Conservation (phyloP, 1,284 basidiomycete species). For the Ceratobasidium sp. region DNA sequence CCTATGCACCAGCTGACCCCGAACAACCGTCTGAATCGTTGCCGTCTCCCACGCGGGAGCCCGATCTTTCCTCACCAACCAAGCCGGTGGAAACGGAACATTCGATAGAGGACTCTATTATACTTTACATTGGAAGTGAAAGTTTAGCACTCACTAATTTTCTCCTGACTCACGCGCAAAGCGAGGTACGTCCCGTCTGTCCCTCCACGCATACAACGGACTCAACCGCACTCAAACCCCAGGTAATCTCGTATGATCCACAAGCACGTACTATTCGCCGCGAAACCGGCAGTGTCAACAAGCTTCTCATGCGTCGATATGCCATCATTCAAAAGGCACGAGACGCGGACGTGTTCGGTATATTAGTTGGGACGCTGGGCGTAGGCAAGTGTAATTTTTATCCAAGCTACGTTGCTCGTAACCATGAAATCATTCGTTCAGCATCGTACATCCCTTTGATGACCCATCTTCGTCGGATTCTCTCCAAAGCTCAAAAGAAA, state of each 20-base stretch:
- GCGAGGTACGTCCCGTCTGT: slow-evolving; percentile 55
- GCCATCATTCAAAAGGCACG: slow-evolving; percentile 88
- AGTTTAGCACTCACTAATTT: slow-evolving; percentile 86
- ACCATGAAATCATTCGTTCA: slow-evolving; percentile 51
- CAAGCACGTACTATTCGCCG: slow-evolving; percentile 60
- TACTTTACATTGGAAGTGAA: slow-evolving; percentile 89
- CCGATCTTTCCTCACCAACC: neutral
- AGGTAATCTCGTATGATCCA: slow-evolving; percentile 86
- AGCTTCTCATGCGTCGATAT: slow-evolving; percentile 92
- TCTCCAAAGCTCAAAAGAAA: slow-evolving; percentile 79
- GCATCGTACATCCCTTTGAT: slow-evolving; percentile 87
- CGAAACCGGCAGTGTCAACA: slow-evolving; percentile 77
- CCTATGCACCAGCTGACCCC: slow-evolving; percentile 49
- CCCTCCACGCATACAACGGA: slow-evolving; percentile 28
- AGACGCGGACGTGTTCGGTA: slow-evolving; percentile 93
- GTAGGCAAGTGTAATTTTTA: slow-evolving; percentile 66
- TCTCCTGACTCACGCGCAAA: slow-evolving; percentile 76
- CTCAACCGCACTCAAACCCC: neutral
- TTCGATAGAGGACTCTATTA: slow-evolving; percentile 54
- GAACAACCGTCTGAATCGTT: slow-evolving; percentile 44
- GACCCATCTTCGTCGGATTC: slow-evolving; percentile 73
- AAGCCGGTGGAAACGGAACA: neutral
- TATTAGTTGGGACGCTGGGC: slow-evolving; percentile 94
- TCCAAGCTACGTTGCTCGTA: neutral
- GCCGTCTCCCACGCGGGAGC: neutral